Percentiles rank a stretch among this genome's conserved stretches.
These are phyloP conservation scores for Dryadomyces sulphureus DNA, from an alignment of 2,329 filamentous ascomycete genomes.

Conservation along the genomic window DNA sequence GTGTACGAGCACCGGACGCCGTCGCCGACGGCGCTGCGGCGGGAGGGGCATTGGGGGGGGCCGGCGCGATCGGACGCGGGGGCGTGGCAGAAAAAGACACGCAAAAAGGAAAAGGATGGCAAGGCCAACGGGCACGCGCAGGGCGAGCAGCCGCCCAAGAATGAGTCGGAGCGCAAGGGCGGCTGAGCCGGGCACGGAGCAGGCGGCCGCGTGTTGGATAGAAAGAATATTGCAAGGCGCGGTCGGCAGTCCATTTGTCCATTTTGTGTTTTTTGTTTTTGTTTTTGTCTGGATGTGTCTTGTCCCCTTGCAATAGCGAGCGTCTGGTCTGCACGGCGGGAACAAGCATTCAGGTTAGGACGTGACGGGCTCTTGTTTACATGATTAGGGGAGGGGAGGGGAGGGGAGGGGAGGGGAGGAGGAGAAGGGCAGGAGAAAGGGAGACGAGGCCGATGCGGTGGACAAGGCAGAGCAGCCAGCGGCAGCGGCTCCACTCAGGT, in stretches of 20 bases:
- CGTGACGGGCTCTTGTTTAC: too few relatives aligned
- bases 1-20: conserved; percentile 61
- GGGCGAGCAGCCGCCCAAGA: conserved; percentile 40
- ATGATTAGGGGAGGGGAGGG: background rate
- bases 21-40: conserved; percentile 47
- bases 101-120: conserved; percentile 33
- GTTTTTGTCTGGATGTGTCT: background rate
- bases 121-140: conserved; percentile 30
- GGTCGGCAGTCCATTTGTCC: background rate
- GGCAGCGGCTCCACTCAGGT: too few relatives aligned
- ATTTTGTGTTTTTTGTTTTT: background rate
- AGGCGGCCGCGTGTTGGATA: background rate
- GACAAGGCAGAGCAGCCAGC: background rate
- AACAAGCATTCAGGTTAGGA: conserved; percentile 2
- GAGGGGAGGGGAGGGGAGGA: too few relatives aligned
- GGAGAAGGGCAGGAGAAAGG: too few relatives aligned
- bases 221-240: too few relatives aligned
- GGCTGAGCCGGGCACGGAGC: conserved; percentile 26
- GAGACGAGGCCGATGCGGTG: too few relatives aligned
- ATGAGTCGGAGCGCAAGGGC: conserved; percentile 47
- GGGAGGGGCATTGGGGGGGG: conserved; percentile 18
- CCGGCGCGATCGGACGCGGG: background rate
- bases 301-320: conserved; percentile 2
- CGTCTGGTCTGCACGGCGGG: conserved; percentile 4
- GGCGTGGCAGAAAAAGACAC: conserved; percentile 44